Evolutionary conservation across 192 early-diverging fungal species (phyloP), one percentile per base, ranked within the genome.

Genomic region (Coemansia umbellata): DNA sequence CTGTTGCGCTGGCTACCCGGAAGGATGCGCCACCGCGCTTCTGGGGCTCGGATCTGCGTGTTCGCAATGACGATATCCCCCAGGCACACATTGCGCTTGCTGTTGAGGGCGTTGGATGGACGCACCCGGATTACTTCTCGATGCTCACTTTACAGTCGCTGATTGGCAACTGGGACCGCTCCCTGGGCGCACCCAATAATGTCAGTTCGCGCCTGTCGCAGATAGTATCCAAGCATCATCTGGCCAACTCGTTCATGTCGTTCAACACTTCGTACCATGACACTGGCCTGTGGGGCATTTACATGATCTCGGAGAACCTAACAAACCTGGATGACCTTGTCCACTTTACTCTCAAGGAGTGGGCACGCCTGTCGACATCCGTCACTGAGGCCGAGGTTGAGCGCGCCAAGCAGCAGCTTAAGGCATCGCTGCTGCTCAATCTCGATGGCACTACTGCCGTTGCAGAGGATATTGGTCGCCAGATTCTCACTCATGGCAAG

Each of bases 241-340:
- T 98, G 50, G 95, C 93, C 65, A 98, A 94, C 81, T 94, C 91
- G 45, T 98, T 94, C 87, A 93, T 95, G 91, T 89, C 94, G 44
- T 98, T 98, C 84, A 97, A 98, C 82, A 97, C 95, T 21, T 93
- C 93, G 14, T 98, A 98, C 85, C 87, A 87, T 33, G 95, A 98
- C 76, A 97, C 93, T 18, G 95, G 95, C 35, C 81, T 98, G 41
- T 98, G 92, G 80, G 95, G 95, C 51, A 92, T 94, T 62, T 98
- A 97, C 82, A 69, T 92, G 47, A 84, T 87, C 33, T 86, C 90
- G 18, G 90, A 96, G 74, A 88, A 90, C 77, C 78, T 79, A 56
- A 78, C 79, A 56, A 68, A 82, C 53, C 79, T 97, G 50, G 92
- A 95, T 74, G 91, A 95, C 55, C 78, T 95, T 37, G 76, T 92